These are phyloP conservation scores for Pestalotiopsis fici DNA, from an alignment of 2,329 filamentous ascomycete genomes.

Conservation along the genomic window DNA sequence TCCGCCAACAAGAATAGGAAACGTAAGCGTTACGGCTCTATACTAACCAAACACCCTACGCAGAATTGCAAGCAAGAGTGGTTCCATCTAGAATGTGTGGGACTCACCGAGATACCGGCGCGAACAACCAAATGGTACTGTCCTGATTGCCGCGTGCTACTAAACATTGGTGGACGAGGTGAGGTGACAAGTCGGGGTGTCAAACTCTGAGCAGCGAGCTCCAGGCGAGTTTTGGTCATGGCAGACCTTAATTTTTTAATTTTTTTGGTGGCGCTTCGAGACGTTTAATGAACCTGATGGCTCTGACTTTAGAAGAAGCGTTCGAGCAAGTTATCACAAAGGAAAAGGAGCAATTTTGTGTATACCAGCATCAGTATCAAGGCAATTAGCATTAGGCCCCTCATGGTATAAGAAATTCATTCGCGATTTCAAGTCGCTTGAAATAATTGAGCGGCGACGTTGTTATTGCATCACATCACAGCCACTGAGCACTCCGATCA, in stretches of 20 bases:
- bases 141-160: constrained; percentile 67
- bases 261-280: not conserved
- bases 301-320: not conserved
- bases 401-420: not conserved
- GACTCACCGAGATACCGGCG: constrained; percentile 66
- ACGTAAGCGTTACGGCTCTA: constrained; percentile 10
- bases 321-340: not conserved
- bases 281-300: not conserved
- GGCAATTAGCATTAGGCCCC: not conserved
- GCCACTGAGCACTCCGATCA: too few relatives aligned
- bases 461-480: too few relatives aligned
- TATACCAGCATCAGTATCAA: not conserved
- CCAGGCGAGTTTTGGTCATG: not conserved
- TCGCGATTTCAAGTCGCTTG: too few relatives aligned
- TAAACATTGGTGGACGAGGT: constrained; percentile 65
- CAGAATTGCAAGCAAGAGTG: constrained; percentile 77
- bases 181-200: constrained; percentile 62
- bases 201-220: constrained; percentile 35
- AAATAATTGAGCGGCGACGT: too few relatives aligned
- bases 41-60: constrained; percentile 23
- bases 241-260: not conserved
- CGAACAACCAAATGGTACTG: constrained; percentile 84
- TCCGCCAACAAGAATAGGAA: constrained; percentile 15
- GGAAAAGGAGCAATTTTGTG: not conserved
- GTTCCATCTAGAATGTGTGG: constrained; percentile 82